Conservation (phyloP, 2,329 filamentous ascomycete species). For the Diaporthe citriasiana region DNA sequence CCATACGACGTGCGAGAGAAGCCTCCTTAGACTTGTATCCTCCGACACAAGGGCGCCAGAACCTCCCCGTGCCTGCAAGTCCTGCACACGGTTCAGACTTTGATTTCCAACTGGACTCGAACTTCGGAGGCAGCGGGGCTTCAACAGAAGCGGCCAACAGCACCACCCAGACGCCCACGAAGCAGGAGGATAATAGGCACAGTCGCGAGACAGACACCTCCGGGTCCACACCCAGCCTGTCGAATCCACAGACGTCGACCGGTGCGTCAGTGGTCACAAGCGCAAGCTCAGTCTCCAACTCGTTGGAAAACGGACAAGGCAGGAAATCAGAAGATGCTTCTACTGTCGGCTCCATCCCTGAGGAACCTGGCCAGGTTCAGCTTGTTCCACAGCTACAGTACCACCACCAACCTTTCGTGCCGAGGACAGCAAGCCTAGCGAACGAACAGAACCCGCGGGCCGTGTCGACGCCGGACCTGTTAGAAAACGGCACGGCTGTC, state of each 20-base stretch:
- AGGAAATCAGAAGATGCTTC: constrained; percentile 59
- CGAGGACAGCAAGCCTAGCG: constrained; percentile 59
- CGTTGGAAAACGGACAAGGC: constrained; percentile 59
- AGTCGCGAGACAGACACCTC: constrained; percentile 69
- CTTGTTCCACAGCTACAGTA: constrained; percentile 73
- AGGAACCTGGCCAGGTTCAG: constrained; percentile 58
- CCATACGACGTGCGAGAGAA: constrained; percentile 34
- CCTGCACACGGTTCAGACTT: constrained; percentile 15
- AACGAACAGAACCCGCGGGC: constrained; percentile 58
- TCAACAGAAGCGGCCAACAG: constrained; percentile 39
- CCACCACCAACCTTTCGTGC: constrained; percentile 65
- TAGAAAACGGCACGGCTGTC: constrained; percentile 64
- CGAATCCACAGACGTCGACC: constrained; percentile 63
- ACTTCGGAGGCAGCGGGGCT: constrained; percentile 45
- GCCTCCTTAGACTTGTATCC: constrained; percentile 18
- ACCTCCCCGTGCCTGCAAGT: not conserved
- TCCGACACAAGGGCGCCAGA: not conserved
- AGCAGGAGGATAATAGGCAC: constrained; percentile 58
- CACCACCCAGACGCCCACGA: constrained; percentile 52
- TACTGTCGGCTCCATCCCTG: constrained; percentile 64
- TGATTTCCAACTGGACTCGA: constrained; percentile 43
- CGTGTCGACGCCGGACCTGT: constrained; percentile 66
- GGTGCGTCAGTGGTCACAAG: constrained; percentile 70
- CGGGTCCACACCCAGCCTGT: constrained; percentile 63
- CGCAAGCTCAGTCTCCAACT: constrained; percentile 69